A percentile compares a stretch with the other conserved stretches of the same genome.
These are phyloP conservation scores for Phascolomyces articulosus DNA, from an alignment of 371 early-diverging fungal species.

Conservation along the genomic window DNA sequence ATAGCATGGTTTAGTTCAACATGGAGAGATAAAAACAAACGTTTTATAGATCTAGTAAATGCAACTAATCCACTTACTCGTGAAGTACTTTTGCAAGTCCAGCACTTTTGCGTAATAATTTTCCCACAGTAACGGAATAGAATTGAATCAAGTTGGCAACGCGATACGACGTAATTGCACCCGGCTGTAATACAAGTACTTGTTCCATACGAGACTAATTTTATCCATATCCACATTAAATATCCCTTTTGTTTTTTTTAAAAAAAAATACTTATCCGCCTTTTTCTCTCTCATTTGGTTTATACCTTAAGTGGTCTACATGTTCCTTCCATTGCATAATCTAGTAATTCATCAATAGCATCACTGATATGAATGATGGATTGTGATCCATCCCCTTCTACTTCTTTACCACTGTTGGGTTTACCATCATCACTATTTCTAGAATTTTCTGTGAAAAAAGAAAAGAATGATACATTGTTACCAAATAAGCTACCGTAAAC, in stretches of 20 bases:
- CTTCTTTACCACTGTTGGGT: background rate
- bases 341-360: conserved; percentile 57
- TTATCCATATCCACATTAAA: background rate
- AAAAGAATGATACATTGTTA: background rate
- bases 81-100: conserved; percentile 58
- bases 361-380: conserved; percentile 24
- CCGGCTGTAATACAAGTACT: conserved; percentile 72
- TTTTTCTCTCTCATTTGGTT: background rate
- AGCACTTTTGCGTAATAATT: conserved; percentile 62
- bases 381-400: background rate
- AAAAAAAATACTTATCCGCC: too few relatives aligned
- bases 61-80: conserved; percentile 56
- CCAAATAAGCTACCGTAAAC: background rate
- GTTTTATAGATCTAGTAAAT: too few relatives aligned
- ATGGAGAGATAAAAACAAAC: too few relatives aligned
- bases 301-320: conserved; percentile 74
- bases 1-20: background rate
- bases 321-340: conserved; percentile 76
- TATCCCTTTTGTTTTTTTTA: background rate
- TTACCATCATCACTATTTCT: background rate
- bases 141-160: conserved; percentile 80
- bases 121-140: conserved; percentile 69
- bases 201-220: conserved; percentile 75
- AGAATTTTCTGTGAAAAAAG: background rate
- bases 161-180: conserved; percentile 71